A percentile compares a stretch with the other conserved stretches of the same genome.
These are phyloP conservation scores for Bonia amplexicaulis DNA, from an alignment of 176 grass and related monocot species.

Conservation along the genomic window DNA sequence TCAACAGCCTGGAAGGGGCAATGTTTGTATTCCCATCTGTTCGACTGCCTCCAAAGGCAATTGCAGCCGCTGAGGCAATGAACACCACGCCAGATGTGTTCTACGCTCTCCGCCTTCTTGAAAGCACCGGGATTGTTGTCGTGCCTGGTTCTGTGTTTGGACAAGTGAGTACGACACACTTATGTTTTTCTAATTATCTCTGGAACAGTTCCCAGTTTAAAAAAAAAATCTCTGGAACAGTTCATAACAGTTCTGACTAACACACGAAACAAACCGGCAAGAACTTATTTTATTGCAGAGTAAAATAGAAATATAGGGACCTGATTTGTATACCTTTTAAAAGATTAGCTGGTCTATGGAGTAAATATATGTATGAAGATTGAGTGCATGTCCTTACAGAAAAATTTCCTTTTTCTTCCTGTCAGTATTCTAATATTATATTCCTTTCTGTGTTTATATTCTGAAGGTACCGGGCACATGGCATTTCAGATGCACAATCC, in stretches of 20 bases:
- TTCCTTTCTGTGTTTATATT: conserved; percentile 6
- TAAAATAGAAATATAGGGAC: background rate
- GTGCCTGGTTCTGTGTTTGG: conserved; percentile 76
- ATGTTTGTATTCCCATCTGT: conserved; percentile 80
- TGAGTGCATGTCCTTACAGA: background rate
- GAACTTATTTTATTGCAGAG: background rate
- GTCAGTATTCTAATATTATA: conserved; percentile 18
- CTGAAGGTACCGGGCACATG: conserved; percentile 68
- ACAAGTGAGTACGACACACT: conserved; percentile 43
- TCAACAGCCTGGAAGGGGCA: conserved; percentile 73
- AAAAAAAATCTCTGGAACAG: background rate
- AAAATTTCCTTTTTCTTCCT: background rate
- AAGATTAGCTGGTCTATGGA: background rate
- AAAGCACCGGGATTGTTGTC: conserved; percentile 61
- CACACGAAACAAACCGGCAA: background rate
- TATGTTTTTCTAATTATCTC: background rate
- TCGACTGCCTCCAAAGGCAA: conserved; percentile 52
- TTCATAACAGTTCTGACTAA: background rate
- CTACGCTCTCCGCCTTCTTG: conserved; percentile 64
- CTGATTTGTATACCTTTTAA: background rate
- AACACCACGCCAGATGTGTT: conserved; percentile 60
- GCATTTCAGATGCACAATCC: conserved; percentile 84
- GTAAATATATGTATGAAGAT: background rate
- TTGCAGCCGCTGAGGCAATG: conserved; percentile 48
- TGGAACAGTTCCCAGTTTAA: background rate